Conservation (phyloP, 192 early-diverging fungal genomes). For the Coemansia sp. region DNA sequence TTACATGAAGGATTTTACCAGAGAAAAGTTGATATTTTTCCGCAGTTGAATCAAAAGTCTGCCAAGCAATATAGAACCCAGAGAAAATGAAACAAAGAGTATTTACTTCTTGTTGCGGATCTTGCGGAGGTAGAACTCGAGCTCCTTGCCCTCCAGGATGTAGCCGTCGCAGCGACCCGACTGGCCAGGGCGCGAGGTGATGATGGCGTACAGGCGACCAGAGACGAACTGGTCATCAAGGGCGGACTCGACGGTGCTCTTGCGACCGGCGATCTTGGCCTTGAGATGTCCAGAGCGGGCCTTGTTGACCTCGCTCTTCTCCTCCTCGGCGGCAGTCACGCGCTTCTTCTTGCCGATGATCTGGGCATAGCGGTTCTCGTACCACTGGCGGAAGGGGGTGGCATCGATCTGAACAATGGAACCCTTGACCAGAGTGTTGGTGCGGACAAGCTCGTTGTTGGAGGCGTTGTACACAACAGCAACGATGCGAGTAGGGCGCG, state of each 20-base stretch:
- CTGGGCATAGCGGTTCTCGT: constrained; percentile 94
- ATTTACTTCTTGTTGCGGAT: constrained; percentile 70
- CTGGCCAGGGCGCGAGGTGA: constrained; percentile 97
- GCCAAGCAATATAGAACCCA: constrained; percentile 8
- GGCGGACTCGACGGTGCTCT: constrained; percentile 83
- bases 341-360: constrained; percentile 79
- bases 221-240: constrained; percentile 94
- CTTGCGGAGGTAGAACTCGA: constrained; percentile 96
- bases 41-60: constrained; percentile 23
- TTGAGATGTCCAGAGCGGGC: constrained; percentile 87
- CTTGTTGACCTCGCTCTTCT: constrained; percentile 71
- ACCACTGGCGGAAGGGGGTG: constrained; percentile 99
- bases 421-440: constrained; percentile 99
- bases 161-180: constrained; percentile 97
- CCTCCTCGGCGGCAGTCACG: constrained; percentile 43
- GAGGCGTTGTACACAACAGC: constrained; percentile 97
- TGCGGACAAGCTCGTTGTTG: constrained; percentile 99
- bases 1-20: background rate
- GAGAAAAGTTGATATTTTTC: constrained; percentile 19
- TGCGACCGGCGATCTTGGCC: constrained; percentile 84
- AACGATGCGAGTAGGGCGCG: constrained; percentile 96
- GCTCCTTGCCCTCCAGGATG: constrained; percentile 99
- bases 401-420: constrained; percentile 97
- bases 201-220: constrained; percentile 89
- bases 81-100: constrained; percentile 12